Evolutionary conservation across 1,139 yeast genomes (phyloP), one percentile per base, ranked within the genome.

Genomic region (Hyphopichia fennica): DNA sequence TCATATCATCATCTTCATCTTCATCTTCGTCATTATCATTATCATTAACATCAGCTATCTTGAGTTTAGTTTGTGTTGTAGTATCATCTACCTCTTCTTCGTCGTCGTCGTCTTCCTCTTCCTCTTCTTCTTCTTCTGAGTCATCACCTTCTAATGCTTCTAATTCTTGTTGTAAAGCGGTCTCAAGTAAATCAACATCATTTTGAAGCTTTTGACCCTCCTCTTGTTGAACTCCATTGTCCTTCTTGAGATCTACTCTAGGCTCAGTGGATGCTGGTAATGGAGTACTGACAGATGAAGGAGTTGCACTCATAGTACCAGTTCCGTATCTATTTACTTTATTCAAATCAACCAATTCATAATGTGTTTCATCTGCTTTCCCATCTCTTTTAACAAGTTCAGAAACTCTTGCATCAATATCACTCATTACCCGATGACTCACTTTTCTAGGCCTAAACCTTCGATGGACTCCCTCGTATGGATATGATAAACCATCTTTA

Each of bases 401-500:
- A 46, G 87, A 89, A 7, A 91, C 96, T 46, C 81, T 78, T 23
- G 80, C 78, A 51, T 91, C 96, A 13, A 90, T 84, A 52, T 81
- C 83, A 33, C 79, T 78, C 58, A 81, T 72, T 19, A 79, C 77
- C 13, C 78, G 60, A 32, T 75, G 77, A 39, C 72, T 75, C 43
- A 79, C 67, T 45, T 72, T 75, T 14, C 79, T 63, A 20, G 67
- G 81, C 47, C 71, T 77, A 75, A 66, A 84, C 64, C 65, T 76
- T 29, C 77, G 54, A 47, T 62, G 67, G 0, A 72, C 73, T 37
- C 70, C 68, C 45, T 69, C 67, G 44, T 87, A 72, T 0, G 98
- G 96, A 2, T 88, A 84, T 0, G 95, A 80, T 23, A 93, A 62
- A 3, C 99, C 99, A 62, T 87, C 89, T n/a, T 79, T 81, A 51